phyloP scores from a whole-genome alignment of 2,329 filamentous ascomycete genomes.

The Pseudogymnoascus verrucosus region DNA sequence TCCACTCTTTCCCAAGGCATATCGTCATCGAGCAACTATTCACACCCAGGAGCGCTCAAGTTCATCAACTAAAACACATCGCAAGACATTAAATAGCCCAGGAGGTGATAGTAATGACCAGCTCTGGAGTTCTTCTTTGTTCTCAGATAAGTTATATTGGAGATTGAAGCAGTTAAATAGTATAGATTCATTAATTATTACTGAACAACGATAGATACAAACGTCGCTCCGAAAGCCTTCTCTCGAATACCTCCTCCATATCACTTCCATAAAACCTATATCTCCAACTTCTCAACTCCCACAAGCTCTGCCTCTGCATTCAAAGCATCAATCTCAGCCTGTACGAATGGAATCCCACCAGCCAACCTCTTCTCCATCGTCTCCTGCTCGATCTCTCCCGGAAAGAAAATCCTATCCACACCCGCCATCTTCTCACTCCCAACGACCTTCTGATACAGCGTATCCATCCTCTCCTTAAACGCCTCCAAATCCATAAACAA shows the following conservation, averaged over 20 bases:
- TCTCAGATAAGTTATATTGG: not conserved
- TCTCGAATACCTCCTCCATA: not conserved
- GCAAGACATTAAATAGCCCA: not conserved
- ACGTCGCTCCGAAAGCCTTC: not conserved
- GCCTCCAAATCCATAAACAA: conserved; percentile 64
- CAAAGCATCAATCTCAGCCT: conserved; percentile 46
- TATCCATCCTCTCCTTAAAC: conserved; percentile 54
- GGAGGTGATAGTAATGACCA: not conserved
- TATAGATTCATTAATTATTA: conserved; percentile 7
- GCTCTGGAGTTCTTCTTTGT: not conserved
- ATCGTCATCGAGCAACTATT: not conserved
- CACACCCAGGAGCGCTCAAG: not conserved
- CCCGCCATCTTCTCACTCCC: conserved; percentile 46
- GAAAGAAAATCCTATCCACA: conserved; percentile 52
- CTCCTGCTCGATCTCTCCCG: conserved; percentile 54
- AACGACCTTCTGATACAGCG: conserved; percentile 46
- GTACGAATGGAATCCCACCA: conserved; percentile 51
- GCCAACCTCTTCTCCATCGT: conserved; percentile 42
- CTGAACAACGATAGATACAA: not conserved
- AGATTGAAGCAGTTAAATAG: not conserved
- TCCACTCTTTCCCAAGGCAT: not conserved
- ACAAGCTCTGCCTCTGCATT: conserved; percentile 45
- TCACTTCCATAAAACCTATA: not conserved
- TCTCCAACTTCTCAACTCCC: conserved; percentile 24
- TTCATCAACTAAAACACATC: not conserved